Percentiles rank a stretch among this genome's conserved stretches.
Evolutionary conservation across 352 stramenopile genomes (phyloP).

Genomic region (Phytophthora melonis): DNA sequence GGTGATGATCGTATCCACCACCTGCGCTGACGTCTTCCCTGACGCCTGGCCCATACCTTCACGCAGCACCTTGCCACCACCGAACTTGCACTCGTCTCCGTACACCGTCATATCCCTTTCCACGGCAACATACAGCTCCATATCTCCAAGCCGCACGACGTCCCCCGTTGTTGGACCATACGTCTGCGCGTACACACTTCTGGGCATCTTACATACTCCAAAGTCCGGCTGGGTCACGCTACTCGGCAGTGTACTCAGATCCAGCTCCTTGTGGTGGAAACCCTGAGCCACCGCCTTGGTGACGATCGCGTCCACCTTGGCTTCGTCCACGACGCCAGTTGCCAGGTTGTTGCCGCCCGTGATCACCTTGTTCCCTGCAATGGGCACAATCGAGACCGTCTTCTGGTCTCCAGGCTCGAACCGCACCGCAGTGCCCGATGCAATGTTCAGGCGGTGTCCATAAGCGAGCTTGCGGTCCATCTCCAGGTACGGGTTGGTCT

Average conservation of each 20-base stretch:
- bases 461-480: slow-evolving; percentile 94
- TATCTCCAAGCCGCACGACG: slow-evolving; percentile 94
- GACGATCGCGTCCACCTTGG: slow-evolving; percentile 69
- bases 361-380: slow-evolving; percentile 92
- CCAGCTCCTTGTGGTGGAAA: slow-evolving; percentile 68
- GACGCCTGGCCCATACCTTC: slow-evolving; percentile 85
- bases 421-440: slow-evolving; percentile 92
- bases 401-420: slow-evolving; percentile 98
- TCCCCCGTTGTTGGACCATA: slow-evolving; percentile 97
- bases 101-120: slow-evolving; percentile 91
- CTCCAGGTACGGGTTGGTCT: slow-evolving; percentile 95
- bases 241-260: slow-evolving; percentile 34
- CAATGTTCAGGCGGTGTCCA: slow-evolving; percentile 96
- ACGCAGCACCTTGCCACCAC: slow-evolving; percentile 93
- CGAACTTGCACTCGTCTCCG: slow-evolving; percentile 94
- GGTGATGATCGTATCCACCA: slow-evolving; percentile 97
- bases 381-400: slow-evolving; percentile 93
- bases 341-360: slow-evolving; percentile 92
- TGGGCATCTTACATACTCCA: slow-evolving; percentile 61
- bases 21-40: slow-evolving; percentile 50
- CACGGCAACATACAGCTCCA: slow-evolving; percentile 90
- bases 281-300: slow-evolving; percentile 53
- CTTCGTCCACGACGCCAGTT: slow-evolving; percentile 74
- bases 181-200: slow-evolving; percentile 88
- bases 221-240: slow-evolving; percentile 42